Evolutionary conservation across 2,329 filamentous ascomycete genomes (phyloP).

Genomic region (Reticulascus tulasneorum): DNA sequence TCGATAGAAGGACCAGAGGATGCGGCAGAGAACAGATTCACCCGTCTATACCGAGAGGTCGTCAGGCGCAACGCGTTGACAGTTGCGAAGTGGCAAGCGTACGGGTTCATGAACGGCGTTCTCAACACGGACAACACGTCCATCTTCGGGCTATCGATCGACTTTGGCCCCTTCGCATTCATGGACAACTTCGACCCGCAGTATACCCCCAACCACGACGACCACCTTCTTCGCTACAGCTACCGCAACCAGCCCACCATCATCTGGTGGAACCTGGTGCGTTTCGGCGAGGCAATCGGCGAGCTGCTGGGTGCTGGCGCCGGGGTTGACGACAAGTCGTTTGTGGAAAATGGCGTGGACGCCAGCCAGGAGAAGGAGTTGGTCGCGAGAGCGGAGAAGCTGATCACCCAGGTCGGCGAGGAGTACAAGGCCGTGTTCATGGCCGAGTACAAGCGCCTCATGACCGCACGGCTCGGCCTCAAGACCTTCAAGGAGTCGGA

Average conservation of each 20-base stretch:
- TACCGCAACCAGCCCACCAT: constrained; percentile 94
- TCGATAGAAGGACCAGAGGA: constrained; percentile 64
- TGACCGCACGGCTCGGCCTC: constrained; percentile 76
- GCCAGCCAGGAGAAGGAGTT: constrained; percentile 67
- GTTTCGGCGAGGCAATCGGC: constrained; percentile 82
- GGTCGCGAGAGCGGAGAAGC: constrained; percentile 72
- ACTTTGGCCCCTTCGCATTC: constrained; percentile 96
- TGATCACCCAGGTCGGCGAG: constrained; percentile 77
- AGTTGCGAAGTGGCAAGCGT: constrained; percentile 93
- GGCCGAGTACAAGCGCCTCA: constrained; percentile 81
- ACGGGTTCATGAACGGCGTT: constrained; percentile 99
- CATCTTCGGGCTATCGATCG: constrained; percentile 80
- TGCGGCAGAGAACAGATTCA: constrained; percentile 78
- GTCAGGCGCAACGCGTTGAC: constrained; percentile 79
- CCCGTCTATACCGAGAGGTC: constrained; percentile 82
- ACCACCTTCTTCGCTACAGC: constrained; percentile 78
- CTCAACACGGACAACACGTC: constrained; percentile 98
- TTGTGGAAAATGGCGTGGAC: constrained; percentile 66
- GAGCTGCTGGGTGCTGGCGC: constrained; percentile 79
- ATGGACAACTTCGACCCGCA: constrained; percentile 93
- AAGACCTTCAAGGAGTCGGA: constrained; percentile 65
- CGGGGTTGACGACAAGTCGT: constrained; percentile 66
- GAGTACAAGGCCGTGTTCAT: constrained; percentile 88
- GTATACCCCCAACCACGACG: constrained; percentile 97
- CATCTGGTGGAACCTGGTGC: constrained; percentile 97